Percentiles rank a stretch among this genome's conserved stretches.
These are phyloP conservation scores for Ceratobasidium sp. DNA, from an alignment of 1,284 basidiomycete species.

Conservation along the genomic window DNA sequence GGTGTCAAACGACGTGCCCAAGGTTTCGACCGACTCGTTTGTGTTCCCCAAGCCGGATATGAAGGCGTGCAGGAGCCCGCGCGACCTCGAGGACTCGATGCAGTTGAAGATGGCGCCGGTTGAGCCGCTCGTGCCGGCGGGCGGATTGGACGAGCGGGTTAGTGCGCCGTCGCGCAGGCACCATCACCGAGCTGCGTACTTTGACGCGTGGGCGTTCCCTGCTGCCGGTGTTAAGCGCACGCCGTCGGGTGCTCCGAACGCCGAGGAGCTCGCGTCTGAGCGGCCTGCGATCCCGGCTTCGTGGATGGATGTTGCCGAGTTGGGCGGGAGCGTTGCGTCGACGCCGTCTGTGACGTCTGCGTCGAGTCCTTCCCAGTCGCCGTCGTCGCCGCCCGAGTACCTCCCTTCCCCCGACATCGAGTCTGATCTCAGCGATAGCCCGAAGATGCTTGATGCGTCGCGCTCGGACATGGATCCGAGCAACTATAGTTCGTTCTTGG, in stretches of 20 bases:
- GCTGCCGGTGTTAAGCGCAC: conserved; percentile 29
- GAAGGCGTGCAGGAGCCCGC: conserved; percentile 36
- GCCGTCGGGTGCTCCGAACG: conserved; percentile 19
- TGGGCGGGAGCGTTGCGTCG: conserved; percentile 66
- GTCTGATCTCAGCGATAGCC: conserved; percentile 32
- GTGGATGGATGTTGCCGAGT: conserved; percentile 50
- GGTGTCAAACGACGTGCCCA: neutral
- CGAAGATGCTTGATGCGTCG: conserved; percentile 36
- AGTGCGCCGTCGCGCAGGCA: conserved; percentile 1
- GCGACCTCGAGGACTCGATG: conserved; percentile 23
- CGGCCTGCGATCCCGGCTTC: conserved; percentile 48
- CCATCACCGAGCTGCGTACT: conserved; percentile 35
- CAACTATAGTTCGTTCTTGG: conserved; percentile 72
- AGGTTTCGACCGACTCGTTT: conserved; percentile 37
- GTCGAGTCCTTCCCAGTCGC: conserved; percentile 53
- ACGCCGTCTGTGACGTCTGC: conserved; percentile 66
- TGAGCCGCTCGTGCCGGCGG: conserved; percentile 18
- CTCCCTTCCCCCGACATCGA: conserved; percentile 56
- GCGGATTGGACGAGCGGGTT: conserved; percentile 34
- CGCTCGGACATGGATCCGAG: conserved; percentile 51
- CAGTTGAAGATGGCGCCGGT: conserved; percentile 23
- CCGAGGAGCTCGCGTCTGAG: conserved; percentile 34
- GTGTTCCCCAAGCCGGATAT: conserved; percentile 5
- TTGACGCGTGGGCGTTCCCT: conserved; percentile 44
- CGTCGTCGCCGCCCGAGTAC: conserved; percentile 58